These are phyloP conservation scores for Aleurites moluccanus DNA, from an alignment of 441 rosid genomes.

Conservation along the genomic window DNA sequence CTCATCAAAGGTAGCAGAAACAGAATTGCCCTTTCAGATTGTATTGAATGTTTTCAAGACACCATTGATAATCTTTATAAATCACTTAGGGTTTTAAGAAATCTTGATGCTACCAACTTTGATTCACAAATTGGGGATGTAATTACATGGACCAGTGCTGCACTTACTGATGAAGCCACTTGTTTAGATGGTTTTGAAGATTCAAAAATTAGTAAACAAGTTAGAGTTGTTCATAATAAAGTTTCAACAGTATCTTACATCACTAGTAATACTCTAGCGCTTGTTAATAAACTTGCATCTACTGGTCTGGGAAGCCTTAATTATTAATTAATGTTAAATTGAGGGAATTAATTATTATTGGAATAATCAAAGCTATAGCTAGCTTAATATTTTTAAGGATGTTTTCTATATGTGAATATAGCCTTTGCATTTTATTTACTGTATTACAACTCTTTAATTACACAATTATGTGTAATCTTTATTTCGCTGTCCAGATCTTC, in stretches of 20 bases:
- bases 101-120: constrained; percentile 44
- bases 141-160: constrained; percentile 69
- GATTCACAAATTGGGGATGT: constrained; percentile 58
- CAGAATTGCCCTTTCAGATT: constrained; percentile 57
- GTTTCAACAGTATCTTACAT: constrained; percentile 49
- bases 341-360: background rate
- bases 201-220: constrained; percentile 21
- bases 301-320: constrained; percentile 35
- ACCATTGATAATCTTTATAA: constrained; percentile 61
- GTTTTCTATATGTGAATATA: background rate
- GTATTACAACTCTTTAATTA: too few relatives aligned
- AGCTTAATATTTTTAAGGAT: background rate
- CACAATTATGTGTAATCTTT: too few relatives aligned
- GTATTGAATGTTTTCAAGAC: constrained; percentile 57
- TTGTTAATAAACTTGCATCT: constrained; percentile 66
- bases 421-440: background rate
- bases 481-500: too few relatives aligned
- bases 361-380: background rate
- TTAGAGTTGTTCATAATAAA: constrained; percentile 36
- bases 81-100: constrained; percentile 57
- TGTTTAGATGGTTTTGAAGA: constrained; percentile 76
- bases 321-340: constrained; percentile 2
- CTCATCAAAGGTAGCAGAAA: constrained; percentile 39
- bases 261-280: constrained; percentile 80
- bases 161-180: constrained; percentile 69